Evolutionary conservation across 352 stramenopile genomes (phyloP).

Genomic region (Phytophthora multivora): DNA sequence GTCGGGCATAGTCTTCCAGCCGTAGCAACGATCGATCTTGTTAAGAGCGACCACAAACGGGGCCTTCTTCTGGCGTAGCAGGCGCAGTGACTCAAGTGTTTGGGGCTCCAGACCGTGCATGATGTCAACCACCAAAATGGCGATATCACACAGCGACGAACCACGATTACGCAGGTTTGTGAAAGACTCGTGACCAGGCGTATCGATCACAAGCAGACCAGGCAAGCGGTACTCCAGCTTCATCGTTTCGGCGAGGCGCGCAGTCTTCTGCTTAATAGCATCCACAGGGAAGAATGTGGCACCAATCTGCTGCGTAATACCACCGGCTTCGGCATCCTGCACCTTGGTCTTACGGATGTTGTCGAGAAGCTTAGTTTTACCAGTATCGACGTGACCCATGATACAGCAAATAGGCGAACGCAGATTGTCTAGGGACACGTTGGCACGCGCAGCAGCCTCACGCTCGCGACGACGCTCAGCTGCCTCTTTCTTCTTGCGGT

Average conservation of each 20-base stretch:
- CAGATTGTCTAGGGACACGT: constrained; percentile 93
- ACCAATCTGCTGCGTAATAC: constrained; percentile 99
- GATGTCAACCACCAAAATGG: constrained; percentile 99
- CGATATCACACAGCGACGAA: constrained; percentile 98
- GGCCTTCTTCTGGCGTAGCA: constrained; percentile 94
- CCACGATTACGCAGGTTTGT: constrained; percentile 98
- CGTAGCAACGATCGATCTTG: constrained; percentile 99
- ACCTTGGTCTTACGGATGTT: constrained; percentile 99
- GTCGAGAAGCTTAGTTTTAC: constrained; percentile 99
- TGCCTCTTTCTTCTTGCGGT: constrained; percentile 84
- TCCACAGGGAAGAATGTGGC: constrained; percentile 96
- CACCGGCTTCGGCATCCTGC: constrained; percentile 91
- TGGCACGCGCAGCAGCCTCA: constrained; percentile 80
- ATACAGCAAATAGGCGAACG: constrained; percentile 99
- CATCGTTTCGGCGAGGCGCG: constrained; percentile 70
- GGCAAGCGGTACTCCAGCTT: constrained; percentile 91
- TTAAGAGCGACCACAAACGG: constrained; percentile 99
- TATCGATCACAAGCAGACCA: constrained; percentile 98
- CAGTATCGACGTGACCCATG: constrained; percentile 98
- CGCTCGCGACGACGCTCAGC: constrained; percentile 69
- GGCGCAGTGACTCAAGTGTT: constrained; percentile 98
- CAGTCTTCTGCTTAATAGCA: constrained; percentile 91
- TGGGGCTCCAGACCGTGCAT: constrained; percentile 99
- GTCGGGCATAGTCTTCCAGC: constrained; percentile 97
- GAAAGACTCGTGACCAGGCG: constrained; percentile 99